Percentiles rank a stretch among this genome's conserved stretches.
These are phyloP conservation scores for Tieghemostelium lacteum DNA, from an alignment of 78 protist species.

Conservation along the genomic window DNA sequence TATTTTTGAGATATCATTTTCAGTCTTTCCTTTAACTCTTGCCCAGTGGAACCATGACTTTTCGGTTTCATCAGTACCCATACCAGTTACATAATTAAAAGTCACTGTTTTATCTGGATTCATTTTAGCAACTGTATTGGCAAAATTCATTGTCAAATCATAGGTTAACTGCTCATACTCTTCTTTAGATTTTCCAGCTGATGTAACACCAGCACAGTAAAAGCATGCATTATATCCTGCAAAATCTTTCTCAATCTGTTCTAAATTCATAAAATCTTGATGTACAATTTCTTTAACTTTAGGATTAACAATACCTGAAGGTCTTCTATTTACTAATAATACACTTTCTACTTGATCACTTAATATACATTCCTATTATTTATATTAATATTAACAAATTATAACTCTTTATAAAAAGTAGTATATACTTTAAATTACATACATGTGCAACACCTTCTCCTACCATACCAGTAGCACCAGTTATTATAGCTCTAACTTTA, in stretches of 20 bases:
- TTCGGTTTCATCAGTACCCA: background rate
- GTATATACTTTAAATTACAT: too few species aligned
- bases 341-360: background rate
- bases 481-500: conserved; percentile 11
- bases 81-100: conserved; percentile 6
- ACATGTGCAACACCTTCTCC: conserved; percentile 14
- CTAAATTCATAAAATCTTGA: background rate
- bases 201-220: background rate
- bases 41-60: background rate
- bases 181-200: conserved; percentile 1
- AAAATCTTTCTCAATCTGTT: background rate
- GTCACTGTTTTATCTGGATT: background rate
- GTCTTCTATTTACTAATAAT: conserved; percentile 1
- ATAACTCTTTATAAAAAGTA: too few species aligned
- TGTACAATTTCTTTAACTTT: conserved; percentile 14
- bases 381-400: too few species aligned
- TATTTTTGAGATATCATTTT: background rate
- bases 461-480: conserved; percentile 35
- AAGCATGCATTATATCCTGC: conserved; percentile 4
- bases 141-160: background rate
- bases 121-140: background rate
- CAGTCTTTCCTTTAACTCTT: conserved; percentile 15
- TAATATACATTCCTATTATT: background rate
- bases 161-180: background rate
- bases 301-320: background rate